Conservation (phyloP, 2,329 filamentous ascomycete species). For the Curvularia lunata region DNA sequence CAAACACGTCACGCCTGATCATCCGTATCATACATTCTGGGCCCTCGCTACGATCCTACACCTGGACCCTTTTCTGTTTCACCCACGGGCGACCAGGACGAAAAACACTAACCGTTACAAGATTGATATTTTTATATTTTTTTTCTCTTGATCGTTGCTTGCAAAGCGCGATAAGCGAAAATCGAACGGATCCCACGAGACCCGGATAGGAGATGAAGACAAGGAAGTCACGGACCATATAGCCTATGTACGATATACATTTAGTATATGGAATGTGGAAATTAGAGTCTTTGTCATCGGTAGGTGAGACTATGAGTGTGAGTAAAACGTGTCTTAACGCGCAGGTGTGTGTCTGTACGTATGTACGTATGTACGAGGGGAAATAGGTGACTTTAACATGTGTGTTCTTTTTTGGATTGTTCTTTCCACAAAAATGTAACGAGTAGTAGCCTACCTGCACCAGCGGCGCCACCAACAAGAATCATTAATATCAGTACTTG, state of each 20-base stretch:
- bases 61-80: not conserved
- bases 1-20: slow-evolving; percentile 11
- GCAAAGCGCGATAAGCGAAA: not conserved
- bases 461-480: not conserved
- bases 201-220: not conserved
- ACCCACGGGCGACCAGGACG: not conserved
- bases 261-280: not conserved
- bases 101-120: not conserved
- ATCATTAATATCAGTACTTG: not conserved
- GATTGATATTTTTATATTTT: not conserved
- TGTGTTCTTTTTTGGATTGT: not conserved
- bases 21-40: not conserved
- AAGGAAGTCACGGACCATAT: not conserved
- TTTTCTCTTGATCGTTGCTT: not conserved
- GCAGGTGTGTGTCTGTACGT: not conserved
- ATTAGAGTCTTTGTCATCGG: not conserved
- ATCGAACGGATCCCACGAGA: not conserved
- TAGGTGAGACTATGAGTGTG: not conserved
- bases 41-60: not conserved
- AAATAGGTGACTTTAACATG: not conserved
- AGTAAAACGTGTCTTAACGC: not conserved
- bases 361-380: not conserved
- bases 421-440: too few relatives aligned
- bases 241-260: not conserved
- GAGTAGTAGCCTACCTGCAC: not conserved